phyloP scores from a whole-genome alignment of 106 monocot species.

The Allium fistulosum region DNA sequence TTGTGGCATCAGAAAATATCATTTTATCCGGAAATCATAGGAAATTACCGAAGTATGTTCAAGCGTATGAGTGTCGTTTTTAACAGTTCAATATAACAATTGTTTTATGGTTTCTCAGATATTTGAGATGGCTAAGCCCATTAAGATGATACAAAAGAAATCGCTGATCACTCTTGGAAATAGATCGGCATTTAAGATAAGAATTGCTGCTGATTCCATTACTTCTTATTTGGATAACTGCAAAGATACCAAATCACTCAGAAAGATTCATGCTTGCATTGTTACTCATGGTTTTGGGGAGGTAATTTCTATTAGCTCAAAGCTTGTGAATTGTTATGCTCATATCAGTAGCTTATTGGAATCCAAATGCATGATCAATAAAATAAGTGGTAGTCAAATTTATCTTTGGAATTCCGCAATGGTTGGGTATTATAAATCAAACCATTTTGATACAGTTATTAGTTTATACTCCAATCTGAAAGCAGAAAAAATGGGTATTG shows the following conservation, averaged over 20 bases:
- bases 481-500: slow-evolving; percentile 21
- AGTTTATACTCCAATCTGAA: slow-evolving; percentile 30
- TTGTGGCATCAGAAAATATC: too few species aligned
- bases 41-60: background rate
- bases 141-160: too few species aligned
- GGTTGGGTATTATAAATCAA: slow-evolving; percentile 47
- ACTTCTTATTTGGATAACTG: slow-evolving; percentile 20
- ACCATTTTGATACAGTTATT: slow-evolving; percentile 35
- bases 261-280: slow-evolving; percentile 38
- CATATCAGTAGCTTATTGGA: slow-evolving; percentile 28
- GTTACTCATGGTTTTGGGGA: slow-evolving; percentile 26
- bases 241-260: slow-evolving; percentile 25
- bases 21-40: too few species aligned
- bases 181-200: background rate
- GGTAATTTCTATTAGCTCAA: slow-evolving; percentile 25
- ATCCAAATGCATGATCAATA: slow-evolving; percentile 35
- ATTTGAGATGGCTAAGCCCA: too few species aligned
- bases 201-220: slow-evolving; percentile 13
- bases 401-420: slow-evolving; percentile 61
- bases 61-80: background rate
- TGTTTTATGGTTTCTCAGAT: too few species aligned
- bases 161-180: too few species aligned
- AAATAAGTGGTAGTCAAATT: slow-evolving; percentile 24
- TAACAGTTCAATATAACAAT: background rate
- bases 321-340: slow-evolving; percentile 47